A percentile compares a stretch with the other conserved stretches of the same genome.
These are phyloP conservation scores for Antitrichia curtipendula DNA, from an alignment of 225 moss, liverwort and hornwort genomes.

Conservation along the genomic window DNA sequence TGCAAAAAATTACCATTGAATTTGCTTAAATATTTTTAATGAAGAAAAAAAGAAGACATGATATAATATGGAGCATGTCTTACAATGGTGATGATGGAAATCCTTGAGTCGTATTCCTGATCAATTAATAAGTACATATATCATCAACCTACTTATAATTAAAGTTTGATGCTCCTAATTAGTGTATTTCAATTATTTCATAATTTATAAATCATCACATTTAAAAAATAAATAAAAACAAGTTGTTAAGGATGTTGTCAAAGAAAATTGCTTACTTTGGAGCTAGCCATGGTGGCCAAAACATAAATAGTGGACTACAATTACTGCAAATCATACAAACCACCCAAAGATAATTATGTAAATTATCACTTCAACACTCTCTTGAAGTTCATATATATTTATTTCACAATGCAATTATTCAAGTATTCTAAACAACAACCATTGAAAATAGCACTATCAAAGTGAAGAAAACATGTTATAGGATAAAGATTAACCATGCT, in stretches of 20 bases:
- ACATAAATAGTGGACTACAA: background rate
- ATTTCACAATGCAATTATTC: background rate
- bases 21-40: background rate
- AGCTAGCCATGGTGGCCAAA: background rate
- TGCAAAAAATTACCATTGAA: background rate
- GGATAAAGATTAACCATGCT: background rate
- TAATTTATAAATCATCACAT: too few relatives aligned
- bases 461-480: background rate
- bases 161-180: background rate
- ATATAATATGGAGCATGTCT: background rate
- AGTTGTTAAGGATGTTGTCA: background rate
- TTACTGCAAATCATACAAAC: background rate
- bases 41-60: background rate
- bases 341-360: background rate
- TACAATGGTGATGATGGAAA: background rate
- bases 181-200: background rate
- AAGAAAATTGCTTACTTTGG: background rate
- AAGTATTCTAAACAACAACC: background rate
- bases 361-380: background rate
- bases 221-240: background rate
- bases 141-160: background rate
- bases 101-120: background rate
- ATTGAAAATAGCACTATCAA: background rate
- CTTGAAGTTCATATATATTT: background rate
- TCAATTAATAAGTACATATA: background rate